Conservation (phyloP, 768 basidiomycete genomes). For the Candolleomyces aberdarensis region DNA sequence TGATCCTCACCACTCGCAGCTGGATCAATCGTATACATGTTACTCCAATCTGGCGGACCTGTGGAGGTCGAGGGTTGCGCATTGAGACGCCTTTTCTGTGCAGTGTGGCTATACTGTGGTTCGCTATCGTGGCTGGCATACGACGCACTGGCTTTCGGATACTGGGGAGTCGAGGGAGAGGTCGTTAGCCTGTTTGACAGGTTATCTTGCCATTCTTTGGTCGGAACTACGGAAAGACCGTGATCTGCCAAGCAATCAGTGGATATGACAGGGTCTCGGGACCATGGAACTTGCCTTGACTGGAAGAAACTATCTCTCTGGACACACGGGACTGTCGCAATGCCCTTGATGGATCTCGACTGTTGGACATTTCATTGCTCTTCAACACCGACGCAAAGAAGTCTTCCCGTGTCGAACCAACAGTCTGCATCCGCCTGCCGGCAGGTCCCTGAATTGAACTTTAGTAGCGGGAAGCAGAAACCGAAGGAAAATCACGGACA, state of each 20-base stretch:
- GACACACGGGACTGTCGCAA: conserved; percentile 74
- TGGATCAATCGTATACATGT: conserved; percentile 57
- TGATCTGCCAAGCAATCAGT: conserved; percentile 40
- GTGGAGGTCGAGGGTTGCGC: conserved; percentile 17
- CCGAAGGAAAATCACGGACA: conserved; percentile 36
- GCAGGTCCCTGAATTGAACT: conserved; percentile 53
- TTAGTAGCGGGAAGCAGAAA: conserved; percentile 6
- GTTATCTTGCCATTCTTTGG: conserved; percentile 76
- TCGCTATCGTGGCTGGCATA: conserved; percentile 7
- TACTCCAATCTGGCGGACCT: conserved; percentile 46
- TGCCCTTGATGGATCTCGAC: conserved; percentile 55
- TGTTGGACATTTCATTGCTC: conserved; percentile 46
- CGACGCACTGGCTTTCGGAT: conserved; percentile 15
- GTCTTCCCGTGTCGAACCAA: conserved; percentile 69
- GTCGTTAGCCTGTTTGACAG: conserved; percentile 54
- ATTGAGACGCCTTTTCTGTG: conserved; percentile 49
- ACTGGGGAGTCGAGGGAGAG: conserved; percentile 18
- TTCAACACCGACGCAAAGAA: conserved; percentile 73
- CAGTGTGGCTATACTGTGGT: conserved; percentile 30
- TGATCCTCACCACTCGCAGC: conserved; percentile 16
- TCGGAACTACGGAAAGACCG: conserved; percentile 59
- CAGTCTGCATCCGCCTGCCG: conserved; percentile 59
- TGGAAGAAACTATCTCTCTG: conserved; percentile 77
- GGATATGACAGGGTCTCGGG: background rate
- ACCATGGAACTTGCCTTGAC: conserved; percentile 39